phyloP scores from a whole-genome alignment of 2,329 filamentous ascomycete species.

The Pseudopyricularia javanii region DNA sequence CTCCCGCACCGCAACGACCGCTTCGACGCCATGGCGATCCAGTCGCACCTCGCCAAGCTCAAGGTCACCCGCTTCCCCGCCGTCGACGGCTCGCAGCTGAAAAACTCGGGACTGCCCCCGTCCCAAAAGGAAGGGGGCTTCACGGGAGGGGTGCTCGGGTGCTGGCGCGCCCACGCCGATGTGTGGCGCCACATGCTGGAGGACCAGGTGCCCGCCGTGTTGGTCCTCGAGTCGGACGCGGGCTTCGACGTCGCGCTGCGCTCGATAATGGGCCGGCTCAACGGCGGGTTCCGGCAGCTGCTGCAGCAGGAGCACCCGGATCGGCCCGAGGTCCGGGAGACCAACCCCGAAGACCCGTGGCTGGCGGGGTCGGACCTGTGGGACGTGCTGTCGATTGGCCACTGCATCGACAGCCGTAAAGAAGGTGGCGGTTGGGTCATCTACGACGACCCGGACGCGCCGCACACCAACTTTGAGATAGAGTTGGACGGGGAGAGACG shows the following conservation, averaged over 20 bases:
- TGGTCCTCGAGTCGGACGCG: constrained; percentile 17
- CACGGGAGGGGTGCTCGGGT: constrained; percentile 11
- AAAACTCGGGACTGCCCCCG: constrained; percentile 13
- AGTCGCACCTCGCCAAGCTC: constrained; percentile 14
- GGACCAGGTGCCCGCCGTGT: constrained; percentile 6
- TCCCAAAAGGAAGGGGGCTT: constrained; percentile 7
- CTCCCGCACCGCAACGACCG: constrained; percentile 13
- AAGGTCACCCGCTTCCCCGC: constrained; percentile 10
- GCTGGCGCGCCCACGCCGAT: constrained; percentile 12
- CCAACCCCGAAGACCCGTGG: constrained; percentile 11
- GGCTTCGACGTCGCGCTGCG: constrained; percentile 15
- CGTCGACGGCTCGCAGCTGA: constrained; percentile 10
- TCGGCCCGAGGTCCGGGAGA: constrained; percentile 6
- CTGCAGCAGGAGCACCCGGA: constrained; percentile 6
- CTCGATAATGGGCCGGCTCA: constrained; percentile 11
- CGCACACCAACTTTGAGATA: not conserved
- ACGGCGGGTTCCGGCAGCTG: constrained; percentile 10
- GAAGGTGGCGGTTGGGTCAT: constrained; percentile 4
- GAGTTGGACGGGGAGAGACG: constrained; percentile 3
- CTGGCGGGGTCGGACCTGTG: constrained; percentile 7
- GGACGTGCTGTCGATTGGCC: constrained; percentile 12
- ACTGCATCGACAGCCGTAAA: constrained; percentile 10
- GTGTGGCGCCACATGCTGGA: not conserved
- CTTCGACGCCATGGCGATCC: constrained; percentile 13
- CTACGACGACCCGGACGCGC: constrained; percentile 9